A percentile compares a stretch with the other conserved stretches of the same genome.
These are phyloP conservation scores for Phytopythium montanum DNA, from an alignment of 352 stramenopile genomes.

Conservation along the genomic window DNA sequence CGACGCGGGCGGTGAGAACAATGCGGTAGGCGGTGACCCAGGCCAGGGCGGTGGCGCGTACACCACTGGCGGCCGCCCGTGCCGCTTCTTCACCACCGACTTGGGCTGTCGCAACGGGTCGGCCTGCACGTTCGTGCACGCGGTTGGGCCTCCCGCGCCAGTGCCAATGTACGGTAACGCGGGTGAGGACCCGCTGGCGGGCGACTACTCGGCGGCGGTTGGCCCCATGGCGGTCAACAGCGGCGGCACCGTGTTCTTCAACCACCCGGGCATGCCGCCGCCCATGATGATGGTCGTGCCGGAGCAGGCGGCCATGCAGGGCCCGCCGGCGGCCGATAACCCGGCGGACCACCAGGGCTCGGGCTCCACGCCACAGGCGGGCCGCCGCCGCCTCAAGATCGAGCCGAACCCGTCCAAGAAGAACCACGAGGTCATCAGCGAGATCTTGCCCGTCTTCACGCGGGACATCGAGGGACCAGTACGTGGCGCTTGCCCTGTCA, in stretches of 20 bases:
- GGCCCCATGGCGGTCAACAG: slow-evolving; percentile 15
- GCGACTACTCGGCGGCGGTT: slow-evolving; percentile 11
- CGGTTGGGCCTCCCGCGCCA: slow-evolving; percentile 5
- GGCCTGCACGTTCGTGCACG: slow-evolving; percentile 54
- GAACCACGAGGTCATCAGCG: slow-evolving; percentile 68
- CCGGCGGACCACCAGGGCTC: slow-evolving; percentile 12
- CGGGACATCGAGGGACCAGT: slow-evolving; percentile 77
- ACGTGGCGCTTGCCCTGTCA: slow-evolving; percentile 12
- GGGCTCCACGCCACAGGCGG: slow-evolving; percentile 1
- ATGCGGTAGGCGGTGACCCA: slow-evolving; percentile 10
- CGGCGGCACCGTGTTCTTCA: slow-evolving; percentile 28
- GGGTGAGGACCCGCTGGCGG: slow-evolving; percentile 12
- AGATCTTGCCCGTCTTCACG: slow-evolving; percentile 72
- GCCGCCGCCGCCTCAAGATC: slow-evolving; percentile 49
- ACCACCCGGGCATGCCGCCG: slow-evolving; percentile 18
- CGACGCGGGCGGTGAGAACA: slow-evolving; percentile 4
- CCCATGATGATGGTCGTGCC: slow-evolving; percentile 20
- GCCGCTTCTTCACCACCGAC: slow-evolving; percentile 51
- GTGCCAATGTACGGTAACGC: slow-evolving; percentile 18
- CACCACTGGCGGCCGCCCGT: slow-evolving; percentile 25
- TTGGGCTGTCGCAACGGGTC: slow-evolving; percentile 64
- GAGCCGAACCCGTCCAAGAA: slow-evolving; percentile 65
- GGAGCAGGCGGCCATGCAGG: slow-evolving; percentile 6
- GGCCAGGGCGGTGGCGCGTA: slow-evolving; percentile 33
- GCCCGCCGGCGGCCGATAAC: slow-evolving; percentile 12